These are phyloP conservation scores for Knoxdaviesia capensis DNA, from an alignment of 2,329 filamentous ascomycete genomes.

Conservation along the genomic window DNA sequence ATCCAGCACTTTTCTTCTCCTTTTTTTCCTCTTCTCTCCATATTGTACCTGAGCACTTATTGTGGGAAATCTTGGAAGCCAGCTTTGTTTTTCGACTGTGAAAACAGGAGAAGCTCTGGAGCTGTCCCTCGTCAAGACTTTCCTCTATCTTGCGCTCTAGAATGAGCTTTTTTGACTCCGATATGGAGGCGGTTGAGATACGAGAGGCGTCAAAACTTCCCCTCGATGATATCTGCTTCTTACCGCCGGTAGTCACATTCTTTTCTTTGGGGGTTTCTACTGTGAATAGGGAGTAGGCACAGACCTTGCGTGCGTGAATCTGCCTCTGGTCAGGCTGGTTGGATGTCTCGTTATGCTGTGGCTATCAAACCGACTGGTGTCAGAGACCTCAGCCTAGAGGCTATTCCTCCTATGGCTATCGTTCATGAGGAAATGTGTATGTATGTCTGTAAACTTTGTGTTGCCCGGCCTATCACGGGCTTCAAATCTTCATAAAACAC, in stretches of 20 bases:
- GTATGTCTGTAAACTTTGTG: background rate
- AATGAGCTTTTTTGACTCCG: constrained; percentile 34
- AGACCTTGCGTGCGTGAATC: background rate
- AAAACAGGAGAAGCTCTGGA: no score
- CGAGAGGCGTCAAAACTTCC: no score
- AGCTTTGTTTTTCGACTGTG: constrained; percentile 14
- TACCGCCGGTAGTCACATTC: constrained; percentile 56
- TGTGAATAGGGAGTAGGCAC: background rate
- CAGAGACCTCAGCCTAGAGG: no score
- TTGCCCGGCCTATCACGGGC: no score
- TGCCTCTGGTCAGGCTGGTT: background rate
- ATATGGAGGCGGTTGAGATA: constrained; percentile 50
- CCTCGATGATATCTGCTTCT: constrained; percentile 44
- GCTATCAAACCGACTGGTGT: no score
- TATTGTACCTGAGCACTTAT: constrained; percentile 52
- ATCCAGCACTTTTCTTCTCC: background rate
- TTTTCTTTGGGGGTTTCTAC: background rate
- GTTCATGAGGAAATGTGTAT: no score
- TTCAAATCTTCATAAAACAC: no score
- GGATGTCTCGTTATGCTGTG: no score
- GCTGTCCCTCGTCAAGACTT: constrained; percentile 32
- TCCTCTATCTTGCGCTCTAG: constrained; percentile 57
- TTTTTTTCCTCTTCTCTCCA: constrained; percentile 22
- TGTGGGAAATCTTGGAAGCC: constrained; percentile 45
- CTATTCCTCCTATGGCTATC: no score